Conservation (phyloP, 1,284 basidiomycete genomes). For the Nidula niveotomentosa region DNA sequence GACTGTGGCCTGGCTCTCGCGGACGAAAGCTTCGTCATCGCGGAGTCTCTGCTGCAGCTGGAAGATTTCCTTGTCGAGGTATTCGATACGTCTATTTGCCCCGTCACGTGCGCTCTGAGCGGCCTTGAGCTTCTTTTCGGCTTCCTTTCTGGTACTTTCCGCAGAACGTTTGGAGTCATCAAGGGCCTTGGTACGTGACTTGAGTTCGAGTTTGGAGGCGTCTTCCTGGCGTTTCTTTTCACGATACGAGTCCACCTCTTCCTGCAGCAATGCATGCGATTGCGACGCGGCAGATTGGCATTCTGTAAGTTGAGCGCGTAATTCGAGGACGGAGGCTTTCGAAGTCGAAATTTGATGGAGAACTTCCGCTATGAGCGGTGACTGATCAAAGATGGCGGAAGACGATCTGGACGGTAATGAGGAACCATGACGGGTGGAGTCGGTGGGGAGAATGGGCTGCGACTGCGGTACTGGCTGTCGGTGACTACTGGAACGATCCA, state of each 20-base stretch:
- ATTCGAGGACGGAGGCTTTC: slow-evolving; percentile 67
- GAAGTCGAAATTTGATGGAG: slow-evolving; percentile 75
- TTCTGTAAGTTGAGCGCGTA: slow-evolving; percentile 76
- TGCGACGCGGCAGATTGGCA: slow-evolving; percentile 61
- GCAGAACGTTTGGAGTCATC: slow-evolving; percentile 88
- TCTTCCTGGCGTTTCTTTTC: slow-evolving; percentile 86
- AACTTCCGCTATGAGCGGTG: slow-evolving; percentile 74
- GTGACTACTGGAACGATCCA: slow-evolving; percentile 26
- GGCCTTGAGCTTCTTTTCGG: slow-evolving; percentile 82
- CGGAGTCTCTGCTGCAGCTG: slow-evolving; percentile 52
- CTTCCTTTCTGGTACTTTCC: slow-evolving; percentile 78
- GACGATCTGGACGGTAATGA: slow-evolving; percentile 34
- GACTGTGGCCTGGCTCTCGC: slow-evolving; percentile 37
- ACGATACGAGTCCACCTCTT: slow-evolving; percentile 74
- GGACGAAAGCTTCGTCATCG: slow-evolving; percentile 54
- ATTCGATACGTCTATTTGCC: slow-evolving; percentile 62
- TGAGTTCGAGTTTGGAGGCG: slow-evolving; percentile 73
- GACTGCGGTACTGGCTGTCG: slow-evolving; percentile 33
- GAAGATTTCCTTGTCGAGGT: slow-evolving; percentile 70
- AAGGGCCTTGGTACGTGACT: slow-evolving; percentile 76
- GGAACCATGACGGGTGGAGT: slow-evolving; percentile 31
- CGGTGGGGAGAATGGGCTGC: slow-evolving; percentile 26
- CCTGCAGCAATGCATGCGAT: slow-evolving; percentile 66
- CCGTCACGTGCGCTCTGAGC: slow-evolving; percentile 68
- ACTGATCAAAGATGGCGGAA: slow-evolving; percentile 56